Evolutionary conservation across 495 filamentous ascomycete species (phyloP).

Genomic region (Pseudoneurospora amorphoporcata): DNA sequence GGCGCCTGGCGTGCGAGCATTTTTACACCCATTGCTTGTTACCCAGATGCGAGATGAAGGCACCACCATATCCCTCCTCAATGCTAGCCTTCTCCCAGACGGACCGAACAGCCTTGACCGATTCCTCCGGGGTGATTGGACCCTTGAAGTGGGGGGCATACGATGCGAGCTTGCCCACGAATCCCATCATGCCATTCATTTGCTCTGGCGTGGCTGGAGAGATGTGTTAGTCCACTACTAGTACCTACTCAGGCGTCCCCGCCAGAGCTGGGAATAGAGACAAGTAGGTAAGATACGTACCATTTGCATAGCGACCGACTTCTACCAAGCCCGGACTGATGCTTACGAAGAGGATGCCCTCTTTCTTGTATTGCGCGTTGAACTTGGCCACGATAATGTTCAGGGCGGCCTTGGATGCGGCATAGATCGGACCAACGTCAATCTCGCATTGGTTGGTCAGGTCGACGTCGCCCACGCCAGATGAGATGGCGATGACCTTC

Average conservation of each 20-base stretch:
- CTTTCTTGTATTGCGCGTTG: constrained; percentile 39
- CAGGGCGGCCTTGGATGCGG: constrained; percentile 33
- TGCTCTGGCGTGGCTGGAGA: constrained; percentile 31
- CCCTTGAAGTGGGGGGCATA: constrained; percentile 44
- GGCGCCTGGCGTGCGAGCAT: background rate
- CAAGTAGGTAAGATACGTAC: constrained; percentile 5
- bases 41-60: constrained; percentile 44
- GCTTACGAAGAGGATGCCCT: constrained; percentile 41
- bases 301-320: constrained; percentile 17
- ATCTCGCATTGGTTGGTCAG: constrained; percentile 17
- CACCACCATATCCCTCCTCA: constrained; percentile 38
- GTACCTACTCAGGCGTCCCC: background rate
- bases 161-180: constrained; percentile 26
- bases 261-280: background rate
- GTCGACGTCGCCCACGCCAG: constrained; percentile 34
- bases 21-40: constrained; percentile 40
- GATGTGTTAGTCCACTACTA: background rate
- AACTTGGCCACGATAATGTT: constrained; percentile 38
- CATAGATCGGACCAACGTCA: constrained; percentile 15
- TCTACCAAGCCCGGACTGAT: constrained; percentile 42
- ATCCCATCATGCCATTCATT: constrained; percentile 10
- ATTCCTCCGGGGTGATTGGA: constrained; percentile 30
- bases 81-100: constrained; percentile 36
- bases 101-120: constrained; percentile 27
- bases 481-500: constrained; percentile 45